A percentile compares a stretch with the other conserved stretches of the same genome.
These are phyloP conservation scores for Erysimum cheiri DNA, from an alignment of 441 rosid genomes.

Conservation along the genomic window DNA sequence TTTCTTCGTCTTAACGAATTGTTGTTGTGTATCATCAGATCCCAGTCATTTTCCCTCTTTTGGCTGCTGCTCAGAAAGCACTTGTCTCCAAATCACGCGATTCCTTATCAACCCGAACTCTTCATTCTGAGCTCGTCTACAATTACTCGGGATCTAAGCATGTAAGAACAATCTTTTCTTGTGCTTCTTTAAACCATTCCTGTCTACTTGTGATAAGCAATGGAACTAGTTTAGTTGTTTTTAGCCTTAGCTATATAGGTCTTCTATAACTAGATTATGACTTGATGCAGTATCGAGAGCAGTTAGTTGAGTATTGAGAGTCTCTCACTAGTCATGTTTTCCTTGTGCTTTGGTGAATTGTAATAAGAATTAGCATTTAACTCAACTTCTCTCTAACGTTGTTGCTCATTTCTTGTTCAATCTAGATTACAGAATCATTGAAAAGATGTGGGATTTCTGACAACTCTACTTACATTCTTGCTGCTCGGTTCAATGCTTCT, in stretches of 20 bases:
- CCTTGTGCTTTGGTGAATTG: constrained; percentile 23
- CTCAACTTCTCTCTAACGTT: neutral
- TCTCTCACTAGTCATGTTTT: neutral
- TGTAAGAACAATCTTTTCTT: constrained; percentile 51
- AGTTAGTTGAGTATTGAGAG: neutral
- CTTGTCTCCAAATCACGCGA: constrained; percentile 74
- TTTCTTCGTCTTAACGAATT: neutral
- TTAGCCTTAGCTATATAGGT: constrained; percentile 9
- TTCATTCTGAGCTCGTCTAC: constrained; percentile 91
- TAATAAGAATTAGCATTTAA: neutral
- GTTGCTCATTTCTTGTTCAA: constrained; percentile 3
- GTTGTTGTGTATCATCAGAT: constrained; percentile 57
- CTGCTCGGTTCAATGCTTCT: constrained; percentile 79
- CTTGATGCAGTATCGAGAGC: neutral
- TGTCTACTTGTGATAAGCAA: neutral
- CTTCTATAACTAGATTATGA: neutral
- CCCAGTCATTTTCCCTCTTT: constrained; percentile 81
- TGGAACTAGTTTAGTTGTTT: neutral
- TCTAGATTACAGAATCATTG: constrained; percentile 85
- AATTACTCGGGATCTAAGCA: constrained; percentile 91
- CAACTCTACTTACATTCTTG: constrained; percentile 69
- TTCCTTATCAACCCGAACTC: constrained; percentile 78
- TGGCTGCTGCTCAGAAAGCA: constrained; percentile 90
- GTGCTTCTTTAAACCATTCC: neutral
- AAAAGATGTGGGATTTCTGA: constrained; percentile 89